phyloP scores from a whole-genome alignment of 2,329 filamentous ascomycete genomes.

The Chaetoscypha palmicola region DNA sequence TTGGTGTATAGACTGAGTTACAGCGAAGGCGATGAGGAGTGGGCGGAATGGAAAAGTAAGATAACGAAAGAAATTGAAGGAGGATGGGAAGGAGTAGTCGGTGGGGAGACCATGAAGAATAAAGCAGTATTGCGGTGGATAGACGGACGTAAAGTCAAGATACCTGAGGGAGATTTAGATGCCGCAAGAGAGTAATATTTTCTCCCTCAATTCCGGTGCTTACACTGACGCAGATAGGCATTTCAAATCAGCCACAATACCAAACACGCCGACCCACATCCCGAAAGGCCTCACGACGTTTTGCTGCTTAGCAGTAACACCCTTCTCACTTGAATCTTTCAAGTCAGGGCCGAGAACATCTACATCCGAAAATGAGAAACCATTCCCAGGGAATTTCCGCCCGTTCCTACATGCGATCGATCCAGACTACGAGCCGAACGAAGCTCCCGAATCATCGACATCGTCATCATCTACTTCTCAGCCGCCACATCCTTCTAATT shows the following conservation, averaged over 20 bases:
- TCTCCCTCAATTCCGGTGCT: not conserved
- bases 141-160: slow-evolving; percentile 15
- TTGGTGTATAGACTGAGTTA: slow-evolving; percentile 20
- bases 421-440: not conserved
- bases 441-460: not conserved
- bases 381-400: slow-evolving; percentile 1
- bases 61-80: slow-evolving; percentile 13
- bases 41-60: slow-evolving; percentile 7
- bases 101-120: slow-evolving; percentile 8
- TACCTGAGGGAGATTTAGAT: slow-evolving; percentile 18
- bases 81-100: slow-evolving; percentile 15
- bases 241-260: slow-evolving; percentile 12
- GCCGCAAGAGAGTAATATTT: slow-evolving; percentile 16
- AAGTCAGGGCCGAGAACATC: not conserved
- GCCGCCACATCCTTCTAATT: no score
- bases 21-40: slow-evolving; percentile 14
- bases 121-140: slow-evolving; percentile 21
- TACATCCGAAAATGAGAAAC: not conserved
- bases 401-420: slow-evolving; percentile 6
- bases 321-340: slow-evolving; percentile 12
- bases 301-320: slow-evolving; percentile 17
- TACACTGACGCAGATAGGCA: slow-evolving; percentile 6
- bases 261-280: slow-evolving; percentile 4
- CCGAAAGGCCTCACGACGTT: slow-evolving; percentile 9
- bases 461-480: slow-evolving; percentile 1